Evolutionary conservation across 257 asterid genomes (phyloP).

Genomic region (Jasminum sambac): DNA sequence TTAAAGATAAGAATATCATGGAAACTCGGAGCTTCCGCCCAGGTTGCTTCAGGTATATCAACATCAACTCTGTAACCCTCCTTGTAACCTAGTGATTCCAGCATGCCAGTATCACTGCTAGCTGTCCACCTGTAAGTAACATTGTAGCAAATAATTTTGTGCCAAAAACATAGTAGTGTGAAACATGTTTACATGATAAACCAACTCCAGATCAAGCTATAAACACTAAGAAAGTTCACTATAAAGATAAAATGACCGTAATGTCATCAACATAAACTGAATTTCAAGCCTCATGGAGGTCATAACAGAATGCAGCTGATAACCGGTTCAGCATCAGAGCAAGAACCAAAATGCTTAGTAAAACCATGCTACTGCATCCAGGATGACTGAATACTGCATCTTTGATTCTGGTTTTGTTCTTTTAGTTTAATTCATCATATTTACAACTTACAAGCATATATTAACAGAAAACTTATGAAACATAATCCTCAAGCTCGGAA

Average conservation of each 20-base stretch:
- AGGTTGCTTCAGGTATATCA: constrained; percentile 87
- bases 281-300: constrained; percentile 10
- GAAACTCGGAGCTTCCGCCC: constrained; percentile 74
- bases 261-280: neutral
- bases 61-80: constrained; percentile 88
- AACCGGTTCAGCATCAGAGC: constrained; percentile 6
- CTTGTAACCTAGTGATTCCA: constrained; percentile 91
- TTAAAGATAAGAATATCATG: constrained; percentile 83
- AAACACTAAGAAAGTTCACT: neutral
- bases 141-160: constrained; percentile 18
- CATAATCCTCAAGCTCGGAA: neutral
- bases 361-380: neutral
- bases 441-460: neutral
- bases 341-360: constrained; percentile 13
- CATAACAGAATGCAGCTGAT: neutral
- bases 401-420: neutral
- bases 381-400: neutral
- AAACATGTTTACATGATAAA: constrained; percentile 3
- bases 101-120: constrained; percentile 49
- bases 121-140: constrained; percentile 69
- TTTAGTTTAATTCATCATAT: neutral
- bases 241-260: neutral
- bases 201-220: neutral
- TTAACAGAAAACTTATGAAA: neutral
- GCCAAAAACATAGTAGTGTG: constrained; percentile 11